Evolutionary conservation across 2,329 filamentous ascomycete species (phyloP).

Genomic region (Monilinia laxa): DNA sequence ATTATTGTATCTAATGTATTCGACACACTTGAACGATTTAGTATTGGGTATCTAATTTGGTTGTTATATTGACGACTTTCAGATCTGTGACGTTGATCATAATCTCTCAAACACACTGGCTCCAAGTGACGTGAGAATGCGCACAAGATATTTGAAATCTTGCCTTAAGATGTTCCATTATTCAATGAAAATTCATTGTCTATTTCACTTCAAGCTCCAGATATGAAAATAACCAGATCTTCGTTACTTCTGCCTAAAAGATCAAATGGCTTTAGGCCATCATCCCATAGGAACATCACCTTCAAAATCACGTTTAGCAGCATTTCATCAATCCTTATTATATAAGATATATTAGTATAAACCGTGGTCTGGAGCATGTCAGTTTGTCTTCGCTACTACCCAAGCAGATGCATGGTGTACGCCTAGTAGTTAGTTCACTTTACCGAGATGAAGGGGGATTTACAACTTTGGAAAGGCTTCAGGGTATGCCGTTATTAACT

Average conservation of each 20-base stretch:
- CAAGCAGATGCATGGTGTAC: conserved; percentile 48
- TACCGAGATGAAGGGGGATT: conserved; percentile 55
- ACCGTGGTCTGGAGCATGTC: conserved; percentile 48
- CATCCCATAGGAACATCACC: conserved; percentile 41
- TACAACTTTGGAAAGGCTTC: conserved; percentile 21
- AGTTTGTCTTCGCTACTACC: conserved; percentile 33
- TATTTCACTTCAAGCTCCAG: not conserved
- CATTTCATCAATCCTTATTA: conserved; percentile 43
- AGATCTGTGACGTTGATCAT: too few species aligned
- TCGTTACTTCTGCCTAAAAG: not conserved
- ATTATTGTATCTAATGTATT: too few species aligned
- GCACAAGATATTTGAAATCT: not conserved
- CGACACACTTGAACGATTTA: too few species aligned
- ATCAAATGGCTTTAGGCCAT: not conserved
- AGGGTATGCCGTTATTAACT: conserved; percentile 44
- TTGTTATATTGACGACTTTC: too few species aligned
- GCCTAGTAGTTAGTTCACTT: conserved; percentile 52
- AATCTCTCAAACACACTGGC: too few species aligned
- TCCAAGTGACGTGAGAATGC: not conserved
- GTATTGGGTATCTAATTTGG: too few species aligned
- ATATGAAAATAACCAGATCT: not conserved
- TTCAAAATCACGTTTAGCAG: conserved; percentile 57
- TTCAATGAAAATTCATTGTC: not conserved
- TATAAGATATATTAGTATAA: conserved; percentile 53
- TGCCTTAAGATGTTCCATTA: not conserved